Percentiles rank a stretch among this genome's conserved stretches.
Evolutionary conservation across 2,329 filamentous ascomycete genomes (phyloP).

Genomic region (Penicillium sp.): DNA sequence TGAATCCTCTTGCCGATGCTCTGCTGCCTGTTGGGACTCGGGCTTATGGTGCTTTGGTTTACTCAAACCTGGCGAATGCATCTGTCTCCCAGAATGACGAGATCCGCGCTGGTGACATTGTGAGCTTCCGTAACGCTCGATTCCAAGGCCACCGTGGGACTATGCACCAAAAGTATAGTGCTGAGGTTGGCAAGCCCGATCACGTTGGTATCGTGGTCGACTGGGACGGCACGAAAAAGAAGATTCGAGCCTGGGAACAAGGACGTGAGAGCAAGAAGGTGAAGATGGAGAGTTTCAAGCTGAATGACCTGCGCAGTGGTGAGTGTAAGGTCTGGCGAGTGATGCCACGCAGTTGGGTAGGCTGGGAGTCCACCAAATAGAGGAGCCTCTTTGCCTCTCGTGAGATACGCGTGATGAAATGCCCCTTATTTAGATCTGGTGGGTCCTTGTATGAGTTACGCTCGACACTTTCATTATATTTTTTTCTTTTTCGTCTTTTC

Average conservation of each 20-base stretch:
- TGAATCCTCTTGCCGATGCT: conserved; percentile 69
- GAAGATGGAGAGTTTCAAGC: conserved; percentile 87
- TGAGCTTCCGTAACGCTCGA: conserved; percentile 85
- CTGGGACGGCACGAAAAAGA: conserved; percentile 99
- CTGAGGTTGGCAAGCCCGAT: conserved; percentile 81
- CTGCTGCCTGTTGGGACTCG: conserved; percentile 82
- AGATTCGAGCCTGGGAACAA: conserved; percentile 93
- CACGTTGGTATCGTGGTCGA: conserved; percentile 91
- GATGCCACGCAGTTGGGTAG: conserved; percentile 87
- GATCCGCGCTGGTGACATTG: conserved; percentile 87
- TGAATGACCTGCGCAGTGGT: conserved; percentile 86
- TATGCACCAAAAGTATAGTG: conserved; percentile 90
- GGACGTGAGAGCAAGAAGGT: conserved; percentile 90
- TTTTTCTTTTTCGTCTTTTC: conserved; percentile 5
- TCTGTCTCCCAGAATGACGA: conserved; percentile 86
- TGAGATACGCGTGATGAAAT: no score
- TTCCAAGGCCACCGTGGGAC: conserved; percentile 94
- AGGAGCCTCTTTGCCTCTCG: background rate
- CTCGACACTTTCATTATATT: conserved; percentile 12
- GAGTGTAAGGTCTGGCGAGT: conserved; percentile 98
- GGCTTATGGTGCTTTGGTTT: conserved; percentile 86
- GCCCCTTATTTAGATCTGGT: conserved; percentile 16
- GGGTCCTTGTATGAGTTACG: conserved; percentile 20
- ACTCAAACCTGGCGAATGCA: conserved; percentile 92
- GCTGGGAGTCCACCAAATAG: conserved; percentile 61